Base-by-base conservation (phyloP, 2,329 filamentous ascomycete genomes). In the Incumbomyces delicatus region DNA sequence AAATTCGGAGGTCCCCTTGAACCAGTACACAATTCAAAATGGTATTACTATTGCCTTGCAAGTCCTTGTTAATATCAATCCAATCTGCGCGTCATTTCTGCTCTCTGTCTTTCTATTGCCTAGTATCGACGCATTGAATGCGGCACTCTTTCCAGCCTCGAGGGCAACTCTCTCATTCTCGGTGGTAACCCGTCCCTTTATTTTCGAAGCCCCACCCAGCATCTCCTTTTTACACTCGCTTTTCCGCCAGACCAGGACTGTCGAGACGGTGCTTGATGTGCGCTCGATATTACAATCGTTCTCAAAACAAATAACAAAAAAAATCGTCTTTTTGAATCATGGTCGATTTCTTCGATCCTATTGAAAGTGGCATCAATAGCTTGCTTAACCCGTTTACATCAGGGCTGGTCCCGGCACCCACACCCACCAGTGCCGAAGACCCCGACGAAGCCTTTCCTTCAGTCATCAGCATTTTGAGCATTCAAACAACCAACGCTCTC, bases 331-430 rank as follows among this genome's bases (percentile, higher is more conserved):
- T 27, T 27, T 27, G 22, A 27, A 27, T 27, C 8, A 27, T 27
- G 22, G 22, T 27, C 22, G 22, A 16, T 16, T 14, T 45, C n/a
- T 14, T 45, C 17, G 33, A 45, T 16, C 33, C 42, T 8, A 45
- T 45, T 16, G 33, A 30, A 38, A 37, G 33, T 18, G 42, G 42
- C 2, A 45, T 45, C 7, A 17, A 38, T 22, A 38, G 18, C 18
- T 33, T 45, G 6, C 33, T 45, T n/a, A 22, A 31, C 8, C 42
- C 42, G 6, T 17, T 45, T 2, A 45, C 32, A 16, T 45, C 42
- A 18, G 22, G 13, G 6, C n/a, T 37, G n/a, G 18, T 22, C 12
- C 13, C 42, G 30, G 10, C 33, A n/a, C 16, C n/a, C 3, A 7
- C 30, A 20, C 35, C 41, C 6, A 20, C 11, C 16, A 20, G 4